These are phyloP conservation scores for Zalerion maritima DNA, from an alignment of 495 filamentous ascomycete species.

Conservation along the genomic window DNA sequence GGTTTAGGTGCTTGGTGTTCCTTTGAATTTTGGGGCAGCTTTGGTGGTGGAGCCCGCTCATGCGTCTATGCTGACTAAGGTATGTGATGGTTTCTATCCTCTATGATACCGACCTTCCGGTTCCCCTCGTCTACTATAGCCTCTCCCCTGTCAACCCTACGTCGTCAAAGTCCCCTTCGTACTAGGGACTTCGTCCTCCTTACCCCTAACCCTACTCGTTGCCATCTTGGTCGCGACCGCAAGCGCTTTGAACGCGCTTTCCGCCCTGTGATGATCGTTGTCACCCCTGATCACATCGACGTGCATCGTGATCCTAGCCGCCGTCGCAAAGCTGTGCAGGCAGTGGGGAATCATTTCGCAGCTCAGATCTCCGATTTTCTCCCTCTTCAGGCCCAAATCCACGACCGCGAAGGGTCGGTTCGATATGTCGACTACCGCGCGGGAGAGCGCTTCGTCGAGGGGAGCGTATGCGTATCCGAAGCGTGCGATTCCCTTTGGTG, in stretches of 20 bases:
- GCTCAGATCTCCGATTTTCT: conserved; percentile 86
- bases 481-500: conserved; percentile 64
- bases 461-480: conserved; percentile 87
- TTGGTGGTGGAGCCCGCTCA: too few species aligned
- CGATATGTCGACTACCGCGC: conserved; percentile 88
- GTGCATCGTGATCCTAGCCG: conserved; percentile 81
- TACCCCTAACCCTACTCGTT: conserved; percentile 54
- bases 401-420: conserved; percentile 77
- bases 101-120: too few species aligned
- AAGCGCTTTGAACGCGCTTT: conserved; percentile 94
- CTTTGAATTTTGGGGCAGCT: too few species aligned
- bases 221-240: conserved; percentile 72
- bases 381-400: conserved; percentile 64
- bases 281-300: conserved; percentile 75
- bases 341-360: conserved; percentile 97
- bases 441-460: conserved; percentile 86
- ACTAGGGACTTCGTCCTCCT: conserved; percentile 82
- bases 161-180: conserved; percentile 72
- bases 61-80: too few species aligned
- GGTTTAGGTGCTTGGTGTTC: too few species aligned
- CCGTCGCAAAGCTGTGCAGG: conserved; percentile 82
- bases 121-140: too few species aligned
- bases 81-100: too few species aligned
- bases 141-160: conserved; percentile 6
- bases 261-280: conserved; percentile 93